Base-by-base conservation (phyloP, 2,329 filamentous ascomycete genomes). In the Chrysoporthe deuterocubensis region DNA sequence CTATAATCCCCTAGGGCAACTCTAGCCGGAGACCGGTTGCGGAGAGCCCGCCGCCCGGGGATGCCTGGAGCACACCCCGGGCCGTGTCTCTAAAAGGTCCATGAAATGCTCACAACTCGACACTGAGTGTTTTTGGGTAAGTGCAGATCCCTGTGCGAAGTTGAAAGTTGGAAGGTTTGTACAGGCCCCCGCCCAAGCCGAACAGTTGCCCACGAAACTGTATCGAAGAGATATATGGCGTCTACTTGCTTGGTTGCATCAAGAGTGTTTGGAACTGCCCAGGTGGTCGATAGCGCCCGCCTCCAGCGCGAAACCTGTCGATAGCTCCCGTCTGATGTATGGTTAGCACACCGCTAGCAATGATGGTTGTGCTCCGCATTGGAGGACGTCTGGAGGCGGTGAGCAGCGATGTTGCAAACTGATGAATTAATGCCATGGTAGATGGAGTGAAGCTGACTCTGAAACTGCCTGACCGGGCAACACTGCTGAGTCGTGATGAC, bases 381-480 rank as follows among this genome's bases (percentile, higher is more conserved):
- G 44, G 18, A n/a, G 18, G 34, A 46, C 14, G 44, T 46, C 26
- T 57, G 54, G 54, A 57, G 54, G 54, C 54, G 54, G 54, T 57
- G 54, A 57, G 54, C 16, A 57, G 32, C 54, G 50, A 34, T 54
- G 32, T 16, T 32, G 21, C 50, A 26, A 16, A 1, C 16, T 16
- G 21, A 34, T 13, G 16, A 34, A 52, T 2, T 26, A 26, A 5
- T 4, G 26, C n/a, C 48, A 32, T 52, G 48, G 46, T 52, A 21
- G 3, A 9, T 50, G 21, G 18, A 11, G 32, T 3, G 26, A 32
- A 13, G 26, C 26, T 54, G 50, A 54, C 21, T 54, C 50, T 54
- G 11, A 32, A 16, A 32, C 13, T 54, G 21, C 26, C 26, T 40
- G 54, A 18, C 32, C 18, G 14, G 54, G 40, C 16, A 34, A 4